phyloP scores from a whole-genome alignment of 306 rosid genomes.

The Quercus agrifolia region DNA sequence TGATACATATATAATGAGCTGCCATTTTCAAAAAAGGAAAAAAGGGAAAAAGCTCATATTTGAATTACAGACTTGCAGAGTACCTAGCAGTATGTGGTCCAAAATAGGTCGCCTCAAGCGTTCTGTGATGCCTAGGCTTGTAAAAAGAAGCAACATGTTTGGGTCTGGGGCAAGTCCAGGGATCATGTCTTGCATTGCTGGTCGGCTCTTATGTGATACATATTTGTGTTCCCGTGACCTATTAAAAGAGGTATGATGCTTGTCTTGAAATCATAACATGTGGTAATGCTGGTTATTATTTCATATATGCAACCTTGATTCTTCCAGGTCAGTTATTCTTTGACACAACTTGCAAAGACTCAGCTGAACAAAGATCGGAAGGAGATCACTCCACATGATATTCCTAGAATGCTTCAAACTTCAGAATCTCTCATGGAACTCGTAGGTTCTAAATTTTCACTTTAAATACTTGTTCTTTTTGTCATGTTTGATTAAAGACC shows the following conservation, averaged over 20 bases:
- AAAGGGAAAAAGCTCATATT: not conserved
- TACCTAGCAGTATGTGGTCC: slow-evolving; percentile 84
- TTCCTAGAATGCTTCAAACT: slow-evolving; percentile 71
- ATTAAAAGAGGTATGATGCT: slow-evolving; percentile 72
- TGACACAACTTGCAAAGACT: slow-evolving; percentile 83
- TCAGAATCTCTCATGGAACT: slow-evolving; percentile 75
- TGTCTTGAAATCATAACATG: slow-evolving; percentile 15
- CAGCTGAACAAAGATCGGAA: slow-evolving; percentile 82
- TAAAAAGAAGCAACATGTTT: slow-evolving; percentile 58
- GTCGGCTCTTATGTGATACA: slow-evolving; percentile 94
- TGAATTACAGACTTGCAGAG: slow-evolving; percentile 62
- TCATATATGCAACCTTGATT: slow-evolving; percentile 22
- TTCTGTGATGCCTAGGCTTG: slow-evolving; percentile 81
- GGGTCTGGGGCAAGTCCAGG: slow-evolving; percentile 94
- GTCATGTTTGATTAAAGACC: not conserved
- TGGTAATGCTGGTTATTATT: slow-evolving; percentile 14
- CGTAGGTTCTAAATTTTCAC: slow-evolving; percentile 45
- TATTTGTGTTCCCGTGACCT: slow-evolving; percentile 86
- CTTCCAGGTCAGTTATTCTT: slow-evolving; percentile 88
- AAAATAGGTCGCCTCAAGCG: slow-evolving; percentile 91
- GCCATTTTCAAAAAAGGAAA: slow-evolving; percentile 5
- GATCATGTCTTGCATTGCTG: slow-evolving; percentile 89
- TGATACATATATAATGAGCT: slow-evolving; percentile 8
- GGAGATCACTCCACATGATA: slow-evolving; percentile 82
- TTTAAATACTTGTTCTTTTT: not conserved